Percentiles rank a stretch among this genome's conserved stretches.
These are phyloP conservation scores for Cordyceps cateniannulata DNA, from an alignment of 2,329 filamentous ascomycete genomes.

Conservation along the genomic window DNA sequence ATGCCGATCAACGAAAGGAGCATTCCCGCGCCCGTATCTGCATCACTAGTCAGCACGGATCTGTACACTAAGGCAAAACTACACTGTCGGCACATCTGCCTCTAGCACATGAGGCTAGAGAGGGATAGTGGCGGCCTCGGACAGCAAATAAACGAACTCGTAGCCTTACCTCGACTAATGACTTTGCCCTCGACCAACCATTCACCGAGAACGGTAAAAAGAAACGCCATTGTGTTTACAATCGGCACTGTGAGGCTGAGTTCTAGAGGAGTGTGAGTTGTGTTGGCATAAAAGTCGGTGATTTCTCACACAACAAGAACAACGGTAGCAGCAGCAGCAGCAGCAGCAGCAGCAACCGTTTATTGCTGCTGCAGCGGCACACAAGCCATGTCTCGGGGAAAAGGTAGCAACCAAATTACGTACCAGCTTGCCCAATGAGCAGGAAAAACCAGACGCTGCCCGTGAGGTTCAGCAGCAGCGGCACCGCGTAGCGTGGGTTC, in stretches of 20 bases:
- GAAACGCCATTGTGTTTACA: slow-evolving; percentile 85
- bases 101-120: not conserved
- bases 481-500: slow-evolving; percentile 78
- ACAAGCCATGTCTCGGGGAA: not conserved
- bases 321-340: too few species aligned
- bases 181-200: slow-evolving; percentile 93
- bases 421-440: slow-evolving; percentile 85
- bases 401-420: slow-evolving; percentile 23
- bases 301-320: not conserved
- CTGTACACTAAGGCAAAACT: not conserved
- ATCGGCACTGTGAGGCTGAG: slow-evolving; percentile 90
- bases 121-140: not conserved
- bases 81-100: not conserved
- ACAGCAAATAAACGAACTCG: not conserved
- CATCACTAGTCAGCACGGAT: slow-evolving; percentile 5
- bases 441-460: slow-evolving; percentile 97
- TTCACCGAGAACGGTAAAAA: slow-evolving; percentile 93
- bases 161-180: slow-evolving; percentile 64
- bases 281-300: not conserved
- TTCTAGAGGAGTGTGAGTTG: slow-evolving; percentile 44
- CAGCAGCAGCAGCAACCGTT: too few species aligned
- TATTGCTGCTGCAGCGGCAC: not conserved
- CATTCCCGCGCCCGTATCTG: slow-evolving; percentile 83
- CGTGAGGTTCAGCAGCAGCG: slow-evolving; percentile 80
- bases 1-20: slow-evolving; percentile 71